phyloP scores from a whole-genome alignment of 176 grass and related monocot genomes.

The Alopecurus myosuroides region DNA sequence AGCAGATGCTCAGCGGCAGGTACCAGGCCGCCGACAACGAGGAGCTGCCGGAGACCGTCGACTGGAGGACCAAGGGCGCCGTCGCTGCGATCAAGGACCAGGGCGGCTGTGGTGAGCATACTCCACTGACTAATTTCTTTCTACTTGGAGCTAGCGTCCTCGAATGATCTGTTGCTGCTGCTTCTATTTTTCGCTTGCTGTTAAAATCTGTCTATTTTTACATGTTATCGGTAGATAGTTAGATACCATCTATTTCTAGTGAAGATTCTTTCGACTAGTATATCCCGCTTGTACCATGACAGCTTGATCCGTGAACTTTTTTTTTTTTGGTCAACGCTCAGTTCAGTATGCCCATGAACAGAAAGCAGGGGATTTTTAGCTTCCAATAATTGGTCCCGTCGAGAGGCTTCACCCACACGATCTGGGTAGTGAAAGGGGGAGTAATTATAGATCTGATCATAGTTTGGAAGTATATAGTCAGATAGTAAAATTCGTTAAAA shows the following conservation, averaged over 20 bases:
- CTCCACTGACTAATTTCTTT: not conserved
- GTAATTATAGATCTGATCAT: not conserved
- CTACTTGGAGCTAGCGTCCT: not conserved
- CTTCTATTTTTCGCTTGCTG: not conserved
- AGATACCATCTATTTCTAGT: not conserved
- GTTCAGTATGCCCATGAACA: conserved; percentile 5
- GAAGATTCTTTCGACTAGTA: not conserved
- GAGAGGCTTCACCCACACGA: not conserved
- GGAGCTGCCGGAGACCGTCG: conserved; percentile 52
- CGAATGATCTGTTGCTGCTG: not conserved
- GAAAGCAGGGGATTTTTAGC: not conserved
- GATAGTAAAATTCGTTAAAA: not conserved
- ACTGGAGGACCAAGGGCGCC: conserved; percentile 72
- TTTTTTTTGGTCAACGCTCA: not conserved
- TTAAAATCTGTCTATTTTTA: not conserved
- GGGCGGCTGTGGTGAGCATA: conserved; percentile 69
- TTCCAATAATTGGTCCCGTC: not conserved
- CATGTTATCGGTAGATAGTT: not conserved
- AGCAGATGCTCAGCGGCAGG: conserved; percentile 33
- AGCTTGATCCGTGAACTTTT: not conserved
- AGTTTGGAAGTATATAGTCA: not conserved
- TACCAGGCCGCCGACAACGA: conserved; percentile 55
- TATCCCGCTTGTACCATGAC: not conserved
- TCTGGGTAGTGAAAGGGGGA: not conserved
- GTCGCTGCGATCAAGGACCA: conserved; percentile 71